These are phyloP conservation scores for Hypocreales sp. DNA, from an alignment of 2,329 filamentous ascomycete species.

Conservation along the genomic window DNA sequence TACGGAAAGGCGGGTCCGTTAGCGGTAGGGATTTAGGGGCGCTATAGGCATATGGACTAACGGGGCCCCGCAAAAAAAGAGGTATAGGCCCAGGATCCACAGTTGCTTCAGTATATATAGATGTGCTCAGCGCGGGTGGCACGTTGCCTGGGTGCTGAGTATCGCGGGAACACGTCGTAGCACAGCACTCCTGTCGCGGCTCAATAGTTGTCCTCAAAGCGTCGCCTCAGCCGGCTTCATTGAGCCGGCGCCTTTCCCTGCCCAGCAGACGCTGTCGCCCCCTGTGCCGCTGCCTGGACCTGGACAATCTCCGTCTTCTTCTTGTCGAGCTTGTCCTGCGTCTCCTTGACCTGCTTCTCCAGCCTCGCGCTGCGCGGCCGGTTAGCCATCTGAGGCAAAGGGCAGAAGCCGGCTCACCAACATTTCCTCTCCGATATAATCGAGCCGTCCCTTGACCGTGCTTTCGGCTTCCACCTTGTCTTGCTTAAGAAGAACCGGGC, in stretches of 20 bases:
- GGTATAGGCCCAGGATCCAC: too few relatives aligned
- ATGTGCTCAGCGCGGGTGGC: too few relatives aligned
- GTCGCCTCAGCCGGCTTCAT: slow-evolving; percentile 2
- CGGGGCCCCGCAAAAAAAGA: too few relatives aligned
- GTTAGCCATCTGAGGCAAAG: slow-evolving; percentile 4
- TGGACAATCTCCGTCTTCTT: slow-evolving; percentile 46
- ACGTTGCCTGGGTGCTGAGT: too few relatives aligned
- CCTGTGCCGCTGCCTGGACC: slow-evolving; percentile 33
- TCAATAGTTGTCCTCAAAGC: too few relatives aligned
- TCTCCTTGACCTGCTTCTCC: slow-evolving; percentile 38
- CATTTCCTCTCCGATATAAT: slow-evolving; percentile 93
- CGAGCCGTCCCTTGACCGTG: slow-evolving; percentile 78
- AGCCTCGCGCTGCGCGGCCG: slow-evolving; percentile 16
- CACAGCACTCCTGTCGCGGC: too few relatives aligned
- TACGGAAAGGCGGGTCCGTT: too few relatives aligned
- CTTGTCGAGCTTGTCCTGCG: slow-evolving; percentile 39
- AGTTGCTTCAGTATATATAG: too few relatives aligned
- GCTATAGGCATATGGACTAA: too few relatives aligned
- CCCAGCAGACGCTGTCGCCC: slow-evolving; percentile 16
- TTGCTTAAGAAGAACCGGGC: slow-evolving; percentile 86
- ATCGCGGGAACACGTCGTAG: too few relatives aligned
- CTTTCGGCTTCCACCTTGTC: slow-evolving; percentile 80
- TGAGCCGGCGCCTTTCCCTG: slow-evolving; percentile 14
- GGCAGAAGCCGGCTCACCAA: slow-evolving; percentile 25
- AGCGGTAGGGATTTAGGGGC: too few relatives aligned